phyloP scores from a whole-genome alignment of 2,329 filamentous ascomycete genomes.

The Fusarium heterosporum region DNA sequence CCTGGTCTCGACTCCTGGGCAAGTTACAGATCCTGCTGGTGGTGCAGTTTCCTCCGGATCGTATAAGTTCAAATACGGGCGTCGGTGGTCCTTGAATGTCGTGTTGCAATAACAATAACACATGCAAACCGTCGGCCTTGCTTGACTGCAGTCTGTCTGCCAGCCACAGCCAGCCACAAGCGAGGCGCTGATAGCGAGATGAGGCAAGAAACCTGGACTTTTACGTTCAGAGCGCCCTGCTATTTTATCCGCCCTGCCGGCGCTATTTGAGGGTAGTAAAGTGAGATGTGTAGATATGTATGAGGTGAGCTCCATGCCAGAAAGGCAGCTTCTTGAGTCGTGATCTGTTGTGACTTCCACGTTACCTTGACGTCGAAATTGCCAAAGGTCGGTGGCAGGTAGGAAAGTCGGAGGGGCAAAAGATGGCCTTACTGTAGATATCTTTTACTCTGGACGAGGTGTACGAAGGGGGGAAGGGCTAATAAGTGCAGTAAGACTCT shows the following conservation, averaged over 20 bases:
- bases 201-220: not conserved
- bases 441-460: conserved; percentile 1
- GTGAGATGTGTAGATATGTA: conserved; percentile 1
- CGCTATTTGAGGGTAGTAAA: conserved; percentile 1
- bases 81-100: conserved; percentile 32
- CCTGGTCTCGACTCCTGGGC: conserved; percentile 19
- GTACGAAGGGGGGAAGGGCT: conserved; percentile 3
- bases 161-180: conserved; percentile 30
- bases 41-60: conserved; percentile 15
- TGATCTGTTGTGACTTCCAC: conserved; percentile 9
- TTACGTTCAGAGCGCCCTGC: not conserved
- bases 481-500: conserved; percentile 3
- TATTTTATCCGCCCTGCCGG: not conserved
- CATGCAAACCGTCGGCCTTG: conserved; percentile 29
- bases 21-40: conserved; percentile 22
- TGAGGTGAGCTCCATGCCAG: conserved; percentile 11
- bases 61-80: conserved; percentile 31
- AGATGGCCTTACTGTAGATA: not conserved
- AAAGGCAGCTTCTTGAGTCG: conserved; percentile 1
- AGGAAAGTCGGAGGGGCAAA: not conserved
- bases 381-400: not conserved
- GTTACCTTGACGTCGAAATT: conserved; percentile 8
- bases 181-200: conserved; percentile 19
- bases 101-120: conserved; percentile 39
- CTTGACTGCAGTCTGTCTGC: not conserved